Base-by-base conservation (phyloP, 305 asterid genomes). In the Withania somnifera region DNA sequence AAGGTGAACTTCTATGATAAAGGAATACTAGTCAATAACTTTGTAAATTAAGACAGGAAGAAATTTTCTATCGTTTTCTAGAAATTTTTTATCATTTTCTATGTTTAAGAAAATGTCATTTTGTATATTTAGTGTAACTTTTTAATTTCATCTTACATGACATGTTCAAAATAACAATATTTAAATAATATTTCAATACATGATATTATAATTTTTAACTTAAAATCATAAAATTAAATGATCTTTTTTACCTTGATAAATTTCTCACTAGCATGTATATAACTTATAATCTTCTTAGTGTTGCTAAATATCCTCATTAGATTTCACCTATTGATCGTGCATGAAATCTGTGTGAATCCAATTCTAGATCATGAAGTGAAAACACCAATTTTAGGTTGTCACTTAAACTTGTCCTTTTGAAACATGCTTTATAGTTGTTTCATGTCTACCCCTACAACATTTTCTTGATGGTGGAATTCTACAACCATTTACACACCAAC, bases 341-440 rank as follows among this genome's bases (percentile, higher is more conserved):
- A 34, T 78, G 53, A 36, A 56, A 78, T 34, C 22, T 56, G 34
- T 24, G 82, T n/a, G 36, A 78, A 20, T 79, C 28, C 45, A 79
- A 81, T 87, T 83, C 83, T 84, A 78, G 77, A 79, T 0, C 69
- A 80, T 77, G 81, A 86, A 60, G 60, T 67, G 86, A 87, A 83
- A 81, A 75, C 85, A 80, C 52, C 30, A 60, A 42, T 73, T 77
- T n/a, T 75, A 56, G 77, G 38, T 58, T 22, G 51, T 24, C 38
- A 82, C 79, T 61, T 84, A 88, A 80, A 84, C 86, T 83, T 56
- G 89, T 90, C 89, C 83, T 80, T 36, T n/a, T 81, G 84, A 77
- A 63, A 63, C 50, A 42, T 28, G 80, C 17, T 75, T 17, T 45
- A 28, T 40, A 79, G 3, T 38, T 57, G 71, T 79, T 50, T 81